Evolutionary conservation across 2,329 filamentous ascomycete genomes (phyloP).

Genomic region (Bipolaris oryzae): DNA sequence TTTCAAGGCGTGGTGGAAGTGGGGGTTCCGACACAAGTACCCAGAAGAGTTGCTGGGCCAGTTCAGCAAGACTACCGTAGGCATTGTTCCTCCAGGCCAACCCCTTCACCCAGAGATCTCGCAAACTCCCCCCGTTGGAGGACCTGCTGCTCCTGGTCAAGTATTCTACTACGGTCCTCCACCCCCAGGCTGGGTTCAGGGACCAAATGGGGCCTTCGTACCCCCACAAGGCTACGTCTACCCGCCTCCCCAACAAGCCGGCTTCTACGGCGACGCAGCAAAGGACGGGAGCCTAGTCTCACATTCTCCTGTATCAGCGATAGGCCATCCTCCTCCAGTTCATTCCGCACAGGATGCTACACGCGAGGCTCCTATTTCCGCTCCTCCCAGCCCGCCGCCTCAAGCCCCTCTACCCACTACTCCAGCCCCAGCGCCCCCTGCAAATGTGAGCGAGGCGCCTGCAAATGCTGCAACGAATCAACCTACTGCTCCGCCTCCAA

Average conservation of each 20-base stretch:
- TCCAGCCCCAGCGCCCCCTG: constrained; percentile 9
- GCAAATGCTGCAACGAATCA: background rate
- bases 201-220: constrained; percentile 25
- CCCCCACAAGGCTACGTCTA: constrained; percentile 28
- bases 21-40: constrained; percentile 40
- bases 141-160: constrained; percentile 23
- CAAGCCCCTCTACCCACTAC: constrained; percentile 9
- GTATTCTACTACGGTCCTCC: constrained; percentile 34
- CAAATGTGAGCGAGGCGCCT: constrained; percentile 4
- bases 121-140: constrained; percentile 22
- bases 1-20: constrained; percentile 43
- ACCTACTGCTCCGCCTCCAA: constrained; percentile 16
- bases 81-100: constrained; percentile 36
- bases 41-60: constrained; percentile 40
- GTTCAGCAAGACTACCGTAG: constrained; percentile 36
- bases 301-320: constrained; percentile 11
- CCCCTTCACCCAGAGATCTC: constrained; percentile 32
- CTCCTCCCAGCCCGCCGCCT: constrained; percentile 11
- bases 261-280: constrained; percentile 22
- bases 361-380: background rate
- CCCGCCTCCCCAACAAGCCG: constrained; percentile 18
- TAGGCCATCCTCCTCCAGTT: background rate
- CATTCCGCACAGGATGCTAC: constrained; percentile 15
- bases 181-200: constrained; percentile 27
- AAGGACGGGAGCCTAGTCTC: constrained; percentile 24